Conservation (phyloP, 2,329 filamentous ascomycete species). For the Nannizziopsis barbatae region DNA sequence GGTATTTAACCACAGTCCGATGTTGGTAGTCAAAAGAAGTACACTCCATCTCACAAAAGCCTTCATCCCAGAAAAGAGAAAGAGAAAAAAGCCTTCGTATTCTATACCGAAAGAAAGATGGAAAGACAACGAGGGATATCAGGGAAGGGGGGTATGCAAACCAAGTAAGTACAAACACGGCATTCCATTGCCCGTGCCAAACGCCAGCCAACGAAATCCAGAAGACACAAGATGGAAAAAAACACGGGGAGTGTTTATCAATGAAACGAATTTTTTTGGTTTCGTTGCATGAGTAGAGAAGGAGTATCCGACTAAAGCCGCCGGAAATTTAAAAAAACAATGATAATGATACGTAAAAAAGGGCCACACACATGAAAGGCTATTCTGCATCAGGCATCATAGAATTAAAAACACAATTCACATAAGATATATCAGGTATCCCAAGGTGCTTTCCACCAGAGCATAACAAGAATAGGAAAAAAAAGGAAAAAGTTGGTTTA, state of each 20-base stretch:
- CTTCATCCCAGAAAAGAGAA: background rate
- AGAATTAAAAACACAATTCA: constrained; percentile 14
- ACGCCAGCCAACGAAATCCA: constrained; percentile 1
- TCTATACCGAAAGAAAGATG: constrained; percentile 7
- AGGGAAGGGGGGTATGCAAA: constrained; percentile 6
- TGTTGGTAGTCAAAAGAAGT: background rate
- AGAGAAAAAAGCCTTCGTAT: background rate
- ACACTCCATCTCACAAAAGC: background rate
- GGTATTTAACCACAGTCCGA: too few relatives aligned
- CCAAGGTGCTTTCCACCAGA: constrained; percentile 9
- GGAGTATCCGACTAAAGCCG: too few relatives aligned
- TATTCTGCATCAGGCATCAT: background rate
- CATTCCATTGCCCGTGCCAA: background rate
- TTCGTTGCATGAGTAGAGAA: too few relatives aligned
- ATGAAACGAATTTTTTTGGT: background rate
- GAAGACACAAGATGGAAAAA: background rate
- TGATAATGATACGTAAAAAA: too few relatives aligned
- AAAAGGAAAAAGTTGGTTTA: background rate
- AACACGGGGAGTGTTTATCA: background rate
- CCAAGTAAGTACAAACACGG: constrained; percentile 3
- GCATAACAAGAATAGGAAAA: constrained; percentile 14
- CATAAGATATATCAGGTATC: constrained; percentile 20
- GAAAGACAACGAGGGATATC: background rate
- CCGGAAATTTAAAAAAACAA: too few relatives aligned
- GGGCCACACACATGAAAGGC: background rate